Percentiles rank a stretch among this genome's conserved stretches.
Conservation (phyloP, 164 flowering plant genomes). For the Hamamelis virginiana region DNA sequence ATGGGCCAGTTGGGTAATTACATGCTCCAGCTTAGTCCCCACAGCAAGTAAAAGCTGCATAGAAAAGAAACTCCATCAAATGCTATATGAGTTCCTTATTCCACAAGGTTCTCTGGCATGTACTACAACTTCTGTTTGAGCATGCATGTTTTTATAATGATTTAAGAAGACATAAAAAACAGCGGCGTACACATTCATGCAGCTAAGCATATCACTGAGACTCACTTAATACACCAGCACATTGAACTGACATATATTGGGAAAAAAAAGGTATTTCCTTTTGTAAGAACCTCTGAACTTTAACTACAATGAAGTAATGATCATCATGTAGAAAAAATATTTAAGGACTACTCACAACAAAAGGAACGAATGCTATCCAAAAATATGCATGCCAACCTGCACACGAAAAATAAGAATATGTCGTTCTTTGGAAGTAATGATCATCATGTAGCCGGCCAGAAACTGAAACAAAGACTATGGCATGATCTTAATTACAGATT, state of each 20-base stretch:
- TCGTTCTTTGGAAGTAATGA: neutral
- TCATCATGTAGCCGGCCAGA: neutral
- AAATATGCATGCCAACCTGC: constrained; percentile 96
- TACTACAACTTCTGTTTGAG: neutral
- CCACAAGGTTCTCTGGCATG: no score
- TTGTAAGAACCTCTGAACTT: no score
- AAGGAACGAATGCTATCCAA: constrained; percentile 86
- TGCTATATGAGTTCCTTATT: no score
- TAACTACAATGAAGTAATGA: no score
- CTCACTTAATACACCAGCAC: no score
- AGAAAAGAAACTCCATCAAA: neutral
- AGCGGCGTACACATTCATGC: no score
- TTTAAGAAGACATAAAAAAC: no score
- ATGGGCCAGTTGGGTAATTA: constrained; percentile 55
- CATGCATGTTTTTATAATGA: neutral
- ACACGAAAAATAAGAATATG: constrained; percentile 4
- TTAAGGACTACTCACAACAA: constrained; percentile 53
- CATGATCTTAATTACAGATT: no score
- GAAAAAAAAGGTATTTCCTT: neutral
- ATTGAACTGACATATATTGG: no score
- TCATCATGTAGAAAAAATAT: neutral
- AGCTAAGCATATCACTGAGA: no score
- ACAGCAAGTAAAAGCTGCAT: constrained; percentile 75
- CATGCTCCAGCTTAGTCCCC: constrained; percentile 83
- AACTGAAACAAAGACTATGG: no score